Base-by-base conservation (phyloP, 108 stramenopile species). In the Cyclotella kingstonii region DNA sequence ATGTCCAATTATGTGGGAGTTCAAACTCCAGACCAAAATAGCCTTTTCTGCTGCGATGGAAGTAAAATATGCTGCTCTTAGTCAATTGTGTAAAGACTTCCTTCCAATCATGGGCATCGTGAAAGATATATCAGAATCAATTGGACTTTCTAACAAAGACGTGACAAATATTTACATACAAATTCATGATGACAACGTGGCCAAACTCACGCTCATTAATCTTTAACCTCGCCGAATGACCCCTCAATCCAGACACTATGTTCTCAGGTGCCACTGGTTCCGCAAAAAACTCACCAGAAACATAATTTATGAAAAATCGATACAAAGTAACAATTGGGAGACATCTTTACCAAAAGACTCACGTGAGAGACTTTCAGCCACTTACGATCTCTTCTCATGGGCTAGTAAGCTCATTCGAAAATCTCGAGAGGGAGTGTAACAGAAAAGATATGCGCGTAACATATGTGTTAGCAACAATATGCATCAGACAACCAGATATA, bases 181-280 rank as follows among this genome's bases (percentile, higher is more conserved):
- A 5, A 33, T 68, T 29, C 42, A 65, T 30, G 67, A 73, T 18
- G 72, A 79, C n/a, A 73, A 79, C 41, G 19, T 22, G 4, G 78
- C 67, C n/a, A 47, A 66, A 36, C 12, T 62, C 11, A 41, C 47
- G 41, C 25, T 78, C 5, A 61, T 61, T 2, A 65, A 36, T 10
- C 11, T 21, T 5, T 12, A 50, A 27, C 49, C 49, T 28, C 21
- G 10, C 11, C 49, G 21, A 12, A 21, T 6, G 5, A 50, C 49
- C 8, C 19, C 21, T 27, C 49, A 26, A 4, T 21, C 18, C 21
- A 50, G 27, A 23, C 21, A 23, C 49, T 27, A 27, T 27, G 49
- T 11, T 21, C 11, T 50, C 49, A 28, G 27, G 7, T 11, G 4
- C 6, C 11, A 27, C 21, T 27, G 21, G 49, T 26, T 50, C 7